Evolutionary conservation across 148 eudicot species (phyloP).

Genomic region (Silene latifolia): DNA sequence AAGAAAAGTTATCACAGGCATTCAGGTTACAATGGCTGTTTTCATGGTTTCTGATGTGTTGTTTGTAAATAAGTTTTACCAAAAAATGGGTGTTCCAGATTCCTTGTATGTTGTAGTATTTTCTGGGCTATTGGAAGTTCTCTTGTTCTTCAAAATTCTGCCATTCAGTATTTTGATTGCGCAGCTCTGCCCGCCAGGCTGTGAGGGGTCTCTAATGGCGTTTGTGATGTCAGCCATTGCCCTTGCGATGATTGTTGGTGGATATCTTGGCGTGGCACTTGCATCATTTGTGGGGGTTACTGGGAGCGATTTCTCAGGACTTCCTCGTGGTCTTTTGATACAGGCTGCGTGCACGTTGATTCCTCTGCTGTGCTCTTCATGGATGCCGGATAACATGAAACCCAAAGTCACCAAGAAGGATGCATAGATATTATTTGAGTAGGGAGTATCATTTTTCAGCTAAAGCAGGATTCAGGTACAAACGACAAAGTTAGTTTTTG

Average conservation of each 20-base stretch:
- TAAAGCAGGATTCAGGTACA: slow-evolving; percentile 6
- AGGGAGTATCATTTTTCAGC: not conserved
- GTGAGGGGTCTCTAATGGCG: slow-evolving; percentile 94
- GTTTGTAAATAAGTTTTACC: slow-evolving; percentile 69
- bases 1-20: slow-evolving; percentile 56
- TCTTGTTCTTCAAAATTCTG: slow-evolving; percentile 66
- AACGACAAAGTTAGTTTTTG: not conserved
- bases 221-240: slow-evolving; percentile 85
- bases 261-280: slow-evolving; percentile 83
- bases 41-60: slow-evolving; percentile 74
- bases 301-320: slow-evolving; percentile 64
- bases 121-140: slow-evolving; percentile 70
- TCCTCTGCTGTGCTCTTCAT: slow-evolving; percentile 65
- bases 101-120: slow-evolving; percentile 59
- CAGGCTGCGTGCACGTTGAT: slow-evolving; percentile 66
- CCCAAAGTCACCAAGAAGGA: slow-evolving; percentile 37
- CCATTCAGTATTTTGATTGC: slow-evolving; percentile 76
- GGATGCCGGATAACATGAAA: slow-evolving; percentile 48
- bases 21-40: slow-evolving; percentile 63
- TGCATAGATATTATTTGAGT: slow-evolving; percentile 25
- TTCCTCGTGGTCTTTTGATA: slow-evolving; percentile 52
- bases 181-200: slow-evolving; percentile 82
- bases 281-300: slow-evolving; percentile 61
- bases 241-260: slow-evolving; percentile 72
- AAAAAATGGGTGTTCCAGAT: slow-evolving; percentile 62